Conservation (phyloP, 371 early-diverging fungal species). For the Mortierella sp. region DNA sequence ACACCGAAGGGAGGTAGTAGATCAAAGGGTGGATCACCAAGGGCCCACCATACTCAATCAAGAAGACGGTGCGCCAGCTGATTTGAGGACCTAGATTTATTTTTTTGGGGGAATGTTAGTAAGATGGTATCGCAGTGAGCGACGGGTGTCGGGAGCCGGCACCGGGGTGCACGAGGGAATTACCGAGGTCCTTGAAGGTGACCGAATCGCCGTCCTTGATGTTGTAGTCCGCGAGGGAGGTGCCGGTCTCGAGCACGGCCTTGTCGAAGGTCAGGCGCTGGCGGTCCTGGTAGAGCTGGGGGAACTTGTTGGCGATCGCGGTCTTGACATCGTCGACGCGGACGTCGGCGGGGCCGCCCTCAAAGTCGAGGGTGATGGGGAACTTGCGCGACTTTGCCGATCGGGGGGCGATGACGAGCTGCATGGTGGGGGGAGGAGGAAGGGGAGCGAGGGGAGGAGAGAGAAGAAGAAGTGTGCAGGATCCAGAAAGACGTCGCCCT, state of each 20-base stretch:
- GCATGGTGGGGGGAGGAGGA: constrained; percentile 35
- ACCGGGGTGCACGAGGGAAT: neutral
- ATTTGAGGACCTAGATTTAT: constrained; percentile 83
- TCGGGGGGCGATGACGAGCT: constrained; percentile 48
- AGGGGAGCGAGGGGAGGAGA: neutral
- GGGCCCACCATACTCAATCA: constrained; percentile 95
- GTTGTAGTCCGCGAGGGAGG: constrained; percentile 66
- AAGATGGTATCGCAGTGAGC: neutral
- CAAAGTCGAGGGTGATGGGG: constrained; percentile 72
- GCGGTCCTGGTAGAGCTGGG: constrained; percentile 75
- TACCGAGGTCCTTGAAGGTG: constrained; percentile 86
- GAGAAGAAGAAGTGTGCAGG: neutral
- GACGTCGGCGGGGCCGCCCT: constrained; percentile 60
- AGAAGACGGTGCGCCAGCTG: constrained; percentile 93
- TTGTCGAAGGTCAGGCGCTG: constrained; percentile 79
- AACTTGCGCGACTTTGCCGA: constrained; percentile 59
- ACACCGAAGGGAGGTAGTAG: constrained; percentile 72
- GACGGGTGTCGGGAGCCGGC: too few species aligned
- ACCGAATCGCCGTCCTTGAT: constrained; percentile 73
- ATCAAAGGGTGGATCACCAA: constrained; percentile 87
- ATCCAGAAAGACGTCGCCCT: too few species aligned
- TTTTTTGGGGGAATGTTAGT: neutral
- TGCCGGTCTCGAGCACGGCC: constrained; percentile 60
- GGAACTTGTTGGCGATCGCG: constrained; percentile 69
- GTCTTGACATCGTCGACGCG: constrained; percentile 71